phyloP scores from a whole-genome alignment of 257 asterid genomes.

The Solanum habrochaites region DNA sequence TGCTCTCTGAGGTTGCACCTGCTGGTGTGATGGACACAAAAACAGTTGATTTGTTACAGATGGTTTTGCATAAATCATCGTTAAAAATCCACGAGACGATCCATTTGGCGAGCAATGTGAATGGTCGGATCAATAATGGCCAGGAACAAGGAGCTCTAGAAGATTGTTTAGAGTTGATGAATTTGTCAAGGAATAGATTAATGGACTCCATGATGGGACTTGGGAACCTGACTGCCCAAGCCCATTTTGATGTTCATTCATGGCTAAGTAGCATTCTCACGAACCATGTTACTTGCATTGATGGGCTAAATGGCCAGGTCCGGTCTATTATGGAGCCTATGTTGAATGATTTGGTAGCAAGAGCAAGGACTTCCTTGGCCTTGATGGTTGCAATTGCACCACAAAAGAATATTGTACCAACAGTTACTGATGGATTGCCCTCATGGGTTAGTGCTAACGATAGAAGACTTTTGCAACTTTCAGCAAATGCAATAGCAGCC shows the following conservation, averaged over 20 bases:
- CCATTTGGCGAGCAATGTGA: not conserved
- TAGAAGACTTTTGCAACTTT: slow-evolving; percentile 8
- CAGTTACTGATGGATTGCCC: not conserved
- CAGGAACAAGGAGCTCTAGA: not conserved
- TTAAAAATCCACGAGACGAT: not conserved
- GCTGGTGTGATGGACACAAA: not conserved
- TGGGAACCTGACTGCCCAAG: not conserved
- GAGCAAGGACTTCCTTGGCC: slow-evolving; percentile 13
- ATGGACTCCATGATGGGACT: slow-evolving; percentile 13
- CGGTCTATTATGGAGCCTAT: slow-evolving; percentile 4
- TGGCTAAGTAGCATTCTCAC: slow-evolving; percentile 22
- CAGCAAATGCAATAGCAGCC: not conserved
- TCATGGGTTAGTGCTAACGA: slow-evolving; percentile 10
- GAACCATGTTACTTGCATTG: slow-evolving; percentile 13
- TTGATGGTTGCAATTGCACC: slow-evolving; percentile 8
- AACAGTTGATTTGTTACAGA: not conserved
- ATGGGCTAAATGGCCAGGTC: not conserved
- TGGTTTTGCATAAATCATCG: not conserved
- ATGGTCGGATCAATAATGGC: not conserved
- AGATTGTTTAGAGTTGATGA: slow-evolving; percentile 17
- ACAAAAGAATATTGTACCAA: not conserved
- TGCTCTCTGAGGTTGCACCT: slow-evolving; percentile 6
- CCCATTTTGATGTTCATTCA: slow-evolving; percentile 6
- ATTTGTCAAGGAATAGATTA: slow-evolving; percentile 10
- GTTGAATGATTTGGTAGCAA: slow-evolving; percentile 1